Conservation (phyloP, 257 asterid species). For the Henckelia pumila region DNA sequence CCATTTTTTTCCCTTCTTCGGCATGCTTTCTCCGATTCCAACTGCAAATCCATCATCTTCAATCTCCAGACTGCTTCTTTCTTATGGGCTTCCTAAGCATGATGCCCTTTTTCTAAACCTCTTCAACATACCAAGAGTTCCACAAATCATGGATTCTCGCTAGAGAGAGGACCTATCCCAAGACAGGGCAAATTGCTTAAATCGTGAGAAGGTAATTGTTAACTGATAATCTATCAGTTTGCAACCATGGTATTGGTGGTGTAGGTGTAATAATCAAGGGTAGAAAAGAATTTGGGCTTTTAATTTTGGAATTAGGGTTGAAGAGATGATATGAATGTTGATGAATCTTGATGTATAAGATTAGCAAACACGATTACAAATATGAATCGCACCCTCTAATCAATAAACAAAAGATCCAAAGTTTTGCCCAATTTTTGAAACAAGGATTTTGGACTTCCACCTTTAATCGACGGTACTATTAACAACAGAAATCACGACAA, state of each 20-base stretch:
- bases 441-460: too few species aligned
- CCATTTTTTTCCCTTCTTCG: conserved; percentile 73
- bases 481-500: too few species aligned
- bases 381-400: too few species aligned
- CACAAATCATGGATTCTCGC: conserved; percentile 38
- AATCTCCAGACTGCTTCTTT: conserved; percentile 89
- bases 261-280: conserved; percentile 44
- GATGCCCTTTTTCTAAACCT: conserved; percentile 77
- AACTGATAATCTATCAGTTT: conserved; percentile 21
- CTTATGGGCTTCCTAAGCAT: conserved; percentile 69
- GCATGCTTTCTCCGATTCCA: conserved; percentile 83
- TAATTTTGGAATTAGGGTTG: too few species aligned
- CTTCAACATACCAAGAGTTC: conserved; percentile 76
- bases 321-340: too few species aligned
- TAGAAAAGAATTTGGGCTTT: too few species aligned
- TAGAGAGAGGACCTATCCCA: conserved; percentile 30
- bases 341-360: too few species aligned
- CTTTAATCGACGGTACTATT: too few species aligned
- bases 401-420: too few species aligned
- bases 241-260: conserved; percentile 55
- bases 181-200: conserved; percentile 30
- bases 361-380: too few species aligned
- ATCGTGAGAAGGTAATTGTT: conserved; percentile 5
- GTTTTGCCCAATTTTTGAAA: too few species aligned
- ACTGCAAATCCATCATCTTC: conserved; percentile 72